A percentile compares a stretch with the other conserved stretches of the same genome.
phyloP scores from a whole-genome alignment of 768 basidiomycete genomes.

The Dendrothele bispora region DNA sequence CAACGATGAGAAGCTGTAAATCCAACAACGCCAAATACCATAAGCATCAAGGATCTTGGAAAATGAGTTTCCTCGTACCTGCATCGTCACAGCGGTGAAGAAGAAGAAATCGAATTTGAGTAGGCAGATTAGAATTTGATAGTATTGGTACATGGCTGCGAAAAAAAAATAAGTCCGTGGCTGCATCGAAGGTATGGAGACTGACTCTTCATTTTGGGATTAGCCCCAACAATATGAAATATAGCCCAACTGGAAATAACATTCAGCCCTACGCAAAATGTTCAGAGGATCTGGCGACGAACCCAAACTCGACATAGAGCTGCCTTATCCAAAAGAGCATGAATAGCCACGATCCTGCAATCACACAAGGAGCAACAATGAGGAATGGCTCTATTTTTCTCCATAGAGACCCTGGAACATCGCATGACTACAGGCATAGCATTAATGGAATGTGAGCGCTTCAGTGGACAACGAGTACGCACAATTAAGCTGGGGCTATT shows the following conservation, averaged over 20 bases:
- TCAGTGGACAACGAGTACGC: slow-evolving; percentile 20
- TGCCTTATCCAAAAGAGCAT: slow-evolving; percentile 69
- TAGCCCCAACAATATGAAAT: slow-evolving; percentile 87
- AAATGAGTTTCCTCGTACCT: slow-evolving; percentile 42
- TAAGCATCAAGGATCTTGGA: neutral
- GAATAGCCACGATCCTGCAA: slow-evolving; percentile 63
- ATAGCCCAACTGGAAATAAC: slow-evolving; percentile 70
- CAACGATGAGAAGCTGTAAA: slow-evolving; percentile 84
- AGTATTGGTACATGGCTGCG: slow-evolving; percentile 84
- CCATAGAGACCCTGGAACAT: slow-evolving; percentile 59
- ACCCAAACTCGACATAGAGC: slow-evolving; percentile 85
- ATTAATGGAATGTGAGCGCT: neutral
- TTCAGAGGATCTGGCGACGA: neutral
- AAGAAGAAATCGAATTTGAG: slow-evolving; percentile 91
- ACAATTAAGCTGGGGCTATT: slow-evolving; percentile 34
- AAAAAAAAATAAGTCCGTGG: neutral
- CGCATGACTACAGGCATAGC: slow-evolving; percentile 31
- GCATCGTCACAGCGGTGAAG: slow-evolving; percentile 87
- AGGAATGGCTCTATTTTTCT: slow-evolving; percentile 60
- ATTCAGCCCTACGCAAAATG: neutral
- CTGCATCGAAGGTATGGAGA: neutral
- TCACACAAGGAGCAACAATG: slow-evolving; percentile 70
- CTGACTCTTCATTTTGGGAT: slow-evolving; percentile 81
- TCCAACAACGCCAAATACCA: no score
- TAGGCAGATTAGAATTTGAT: slow-evolving; percentile 84